Percentiles rank a stretch among this genome's conserved stretches.
Conservation (phyloP, 2,329 filamentous ascomycete genomes). For the Neonectria sp. region DNA sequence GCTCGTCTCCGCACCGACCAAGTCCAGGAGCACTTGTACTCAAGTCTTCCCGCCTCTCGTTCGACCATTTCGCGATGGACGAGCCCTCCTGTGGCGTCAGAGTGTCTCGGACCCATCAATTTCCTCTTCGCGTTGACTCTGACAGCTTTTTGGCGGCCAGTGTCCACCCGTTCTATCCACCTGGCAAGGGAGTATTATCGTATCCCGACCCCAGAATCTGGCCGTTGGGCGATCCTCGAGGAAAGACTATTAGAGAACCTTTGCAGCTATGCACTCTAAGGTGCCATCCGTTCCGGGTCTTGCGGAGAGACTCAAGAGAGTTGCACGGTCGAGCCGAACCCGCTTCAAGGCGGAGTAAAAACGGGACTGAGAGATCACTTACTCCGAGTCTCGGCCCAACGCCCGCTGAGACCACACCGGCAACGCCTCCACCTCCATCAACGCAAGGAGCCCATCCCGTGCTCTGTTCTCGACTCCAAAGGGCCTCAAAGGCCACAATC, state of each 20-base stretch:
- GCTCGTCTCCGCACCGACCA: conserved; percentile 24
- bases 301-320: not conserved
- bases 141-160: not conserved
- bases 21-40: not conserved
- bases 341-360: not conserved
- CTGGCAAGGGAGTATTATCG: not conserved
- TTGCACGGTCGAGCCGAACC: conserved; percentile 5
- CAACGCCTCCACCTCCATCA: conserved; percentile 10
- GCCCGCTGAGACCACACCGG: not conserved
- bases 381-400: not conserved
- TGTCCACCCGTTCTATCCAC: not conserved
- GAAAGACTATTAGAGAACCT: not conserved
- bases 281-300: not conserved
- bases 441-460: not conserved
- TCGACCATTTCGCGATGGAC: not conserved
- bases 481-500: conserved; percentile 9
- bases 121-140: not conserved
- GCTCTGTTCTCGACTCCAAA: not conserved
- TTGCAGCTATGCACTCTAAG: conserved; percentile 12
- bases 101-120: not conserved
- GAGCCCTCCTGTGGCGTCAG: conserved; percentile 25
- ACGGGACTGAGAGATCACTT: not conserved
- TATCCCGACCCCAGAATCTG: conserved; percentile 30
- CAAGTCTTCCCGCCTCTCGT: conserved; percentile 24
- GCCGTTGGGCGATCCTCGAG: conserved; percentile 29